These are phyloP conservation scores for Amylocarpus encephaloides DNA, from an alignment of 2,329 filamentous ascomycete species.

Conservation along the genomic window DNA sequence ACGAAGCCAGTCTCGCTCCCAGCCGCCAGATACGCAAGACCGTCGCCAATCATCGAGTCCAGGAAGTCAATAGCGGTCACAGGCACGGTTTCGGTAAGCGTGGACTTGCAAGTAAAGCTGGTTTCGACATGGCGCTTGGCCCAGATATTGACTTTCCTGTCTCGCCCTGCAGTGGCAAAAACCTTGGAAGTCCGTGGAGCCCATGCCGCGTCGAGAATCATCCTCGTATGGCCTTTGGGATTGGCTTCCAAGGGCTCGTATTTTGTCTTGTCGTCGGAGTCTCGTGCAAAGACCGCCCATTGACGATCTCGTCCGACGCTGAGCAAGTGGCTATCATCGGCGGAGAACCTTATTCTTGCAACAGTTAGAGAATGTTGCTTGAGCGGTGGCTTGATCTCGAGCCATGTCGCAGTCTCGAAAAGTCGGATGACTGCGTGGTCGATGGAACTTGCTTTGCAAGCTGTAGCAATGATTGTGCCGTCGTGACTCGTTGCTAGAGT, in stretches of 20 bases:
- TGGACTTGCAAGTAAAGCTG: constrained; percentile 36
- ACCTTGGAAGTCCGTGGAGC: constrained; percentile 43
- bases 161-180: constrained; percentile 86
- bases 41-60: constrained; percentile 27
- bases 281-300: constrained; percentile 73
- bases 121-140: constrained; percentile 27
- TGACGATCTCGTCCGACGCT: constrained; percentile 89
- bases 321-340: constrained; percentile 66
- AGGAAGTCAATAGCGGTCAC: constrained; percentile 69
- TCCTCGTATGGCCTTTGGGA: constrained; percentile 79
- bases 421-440: constrained; percentile 92
- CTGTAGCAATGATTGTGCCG: constrained; percentile 73
- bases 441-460: constrained; percentile 84
- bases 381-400: constrained; percentile 76
- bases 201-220: constrained; percentile 90
- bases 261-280: constrained; percentile 27
- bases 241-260: constrained; percentile 61
- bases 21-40: constrained; percentile 42
- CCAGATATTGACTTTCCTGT: constrained; percentile 80
- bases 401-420: constrained; percentile 83
- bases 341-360: constrained; percentile 73
- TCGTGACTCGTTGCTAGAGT: constrained; percentile 74
- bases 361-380: constrained; percentile 83
- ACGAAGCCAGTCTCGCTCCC: constrained; percentile 45
- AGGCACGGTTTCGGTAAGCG: constrained; percentile 47